Base-by-base conservation (phyloP, 208 protist species). In the Acanthamoeba healyi region DNA sequence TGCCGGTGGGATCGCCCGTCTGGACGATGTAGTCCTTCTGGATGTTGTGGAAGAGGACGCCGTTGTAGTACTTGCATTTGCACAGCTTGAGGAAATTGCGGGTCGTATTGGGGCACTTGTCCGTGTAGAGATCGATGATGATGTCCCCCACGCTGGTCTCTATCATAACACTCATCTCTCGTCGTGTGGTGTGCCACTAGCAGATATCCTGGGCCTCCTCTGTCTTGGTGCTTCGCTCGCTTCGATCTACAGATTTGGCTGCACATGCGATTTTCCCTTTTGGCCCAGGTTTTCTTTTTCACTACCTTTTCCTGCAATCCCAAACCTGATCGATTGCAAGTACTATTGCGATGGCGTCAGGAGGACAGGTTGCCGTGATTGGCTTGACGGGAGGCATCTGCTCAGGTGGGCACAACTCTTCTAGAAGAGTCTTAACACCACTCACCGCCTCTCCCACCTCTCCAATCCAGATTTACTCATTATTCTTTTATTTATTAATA, bases 11-110 rank as follows among this genome's bases (percentile, higher is more conserved):
- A 81, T 98, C 97, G 42, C 98, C 98, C 17, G 97, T 97, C 88
- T 99, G 98, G 5, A 97, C 79, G 29, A 98, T 87, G 89, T 97
- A 98, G 87, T 98, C 96, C 56, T 97, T 96, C 51, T 98, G 94
- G 17, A 99, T 96, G 74, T 97, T 97, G 93, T 98, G 95, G 92
- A 99, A 98, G 34, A 98, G 32, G 79, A 94, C 98, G 54, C 96
- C 94, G 88, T 99, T 99, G 96, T 99, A 99, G 95, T 99, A 99
- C 95, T 99, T 99, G 46, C 99, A 94, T 95, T 99, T 99, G 95
- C 98, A 99, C 67, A 99, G 96, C 84, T 98, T 99, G 32, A 99
- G 92, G 86, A 99, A 99, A 89, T 99, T 99, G 40, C 95, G 94
- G 51, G 91, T 96, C 1, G 98, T 72, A 22, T 81, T 94, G 24